Conservation (phyloP, 176 grass and related monocot genomes). For the Cymbopogon citratus region DNA sequence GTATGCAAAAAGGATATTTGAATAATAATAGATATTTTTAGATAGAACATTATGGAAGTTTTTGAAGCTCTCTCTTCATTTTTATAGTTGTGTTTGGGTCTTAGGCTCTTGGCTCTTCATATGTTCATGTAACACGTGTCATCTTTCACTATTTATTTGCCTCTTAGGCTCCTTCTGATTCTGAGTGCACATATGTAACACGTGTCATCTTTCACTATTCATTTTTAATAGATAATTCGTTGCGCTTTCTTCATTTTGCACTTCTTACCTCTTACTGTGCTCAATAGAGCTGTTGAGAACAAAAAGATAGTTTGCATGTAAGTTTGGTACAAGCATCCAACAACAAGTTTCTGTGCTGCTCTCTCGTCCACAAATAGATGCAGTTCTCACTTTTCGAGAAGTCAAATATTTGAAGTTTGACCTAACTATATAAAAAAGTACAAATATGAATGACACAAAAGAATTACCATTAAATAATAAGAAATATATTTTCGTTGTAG, state of each 20-base stretch:
- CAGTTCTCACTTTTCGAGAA: neutral
- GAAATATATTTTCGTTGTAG: neutral
- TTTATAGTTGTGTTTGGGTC: neutral
- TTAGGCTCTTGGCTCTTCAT: neutral
- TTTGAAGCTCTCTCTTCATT: neutral
- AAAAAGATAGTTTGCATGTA: neutral
- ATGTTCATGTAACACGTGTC: neutral
- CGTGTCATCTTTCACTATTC: too few species aligned
- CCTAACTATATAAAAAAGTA: neutral
- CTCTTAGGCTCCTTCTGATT: neutral
- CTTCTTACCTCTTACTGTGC: neutral
- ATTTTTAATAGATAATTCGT: neutral
- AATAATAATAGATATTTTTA: neutral
- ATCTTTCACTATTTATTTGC: conserved; percentile 1
- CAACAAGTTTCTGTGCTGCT: neutral
- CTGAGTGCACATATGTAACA: neutral
- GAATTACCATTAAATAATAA: neutral
- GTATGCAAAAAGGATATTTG: neutral
- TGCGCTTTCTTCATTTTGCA: neutral
- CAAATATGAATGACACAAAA: neutral
- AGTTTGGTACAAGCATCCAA: neutral
- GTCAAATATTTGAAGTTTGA: neutral
- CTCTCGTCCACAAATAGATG: neutral
- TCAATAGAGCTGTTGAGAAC: neutral
- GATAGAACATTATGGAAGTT: neutral